These are phyloP conservation scores for Phytophthora idaei DNA, from an alignment of 352 stramenopile genomes.

Conservation along the genomic window DNA sequence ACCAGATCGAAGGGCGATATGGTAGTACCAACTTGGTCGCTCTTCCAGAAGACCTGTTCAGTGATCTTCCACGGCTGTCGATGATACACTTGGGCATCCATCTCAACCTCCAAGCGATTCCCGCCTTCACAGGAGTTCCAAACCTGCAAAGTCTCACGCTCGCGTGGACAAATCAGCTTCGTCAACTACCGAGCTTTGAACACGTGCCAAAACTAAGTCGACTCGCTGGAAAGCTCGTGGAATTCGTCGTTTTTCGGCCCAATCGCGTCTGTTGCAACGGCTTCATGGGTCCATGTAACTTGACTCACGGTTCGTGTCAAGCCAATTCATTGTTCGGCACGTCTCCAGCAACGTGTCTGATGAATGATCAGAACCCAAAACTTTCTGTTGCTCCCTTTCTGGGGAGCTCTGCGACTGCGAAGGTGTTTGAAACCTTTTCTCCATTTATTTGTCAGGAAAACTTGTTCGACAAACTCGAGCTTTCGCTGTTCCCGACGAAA, in stretches of 20 bases:
- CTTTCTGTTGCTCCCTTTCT: neutral
- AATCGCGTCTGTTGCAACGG: constrained; percentile 42
- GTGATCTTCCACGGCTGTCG: constrained; percentile 6
- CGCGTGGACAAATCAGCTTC: constrained; percentile 4
- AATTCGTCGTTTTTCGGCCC: constrained; percentile 19
- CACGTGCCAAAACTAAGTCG: neutral
- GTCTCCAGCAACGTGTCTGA: constrained; percentile 13
- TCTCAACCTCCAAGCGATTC: neutral
- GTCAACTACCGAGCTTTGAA: neutral
- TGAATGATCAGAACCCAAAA: neutral
- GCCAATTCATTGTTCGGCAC: constrained; percentile 4
- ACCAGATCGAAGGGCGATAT: constrained; percentile 16
- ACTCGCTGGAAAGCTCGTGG: constrained; percentile 12
- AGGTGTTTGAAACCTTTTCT: neutral
- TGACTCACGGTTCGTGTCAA: constrained; percentile 27
- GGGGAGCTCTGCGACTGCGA: neutral
- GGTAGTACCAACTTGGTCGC: constrained; percentile 1
- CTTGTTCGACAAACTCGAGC: neutral
- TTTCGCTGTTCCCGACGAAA: neutral
- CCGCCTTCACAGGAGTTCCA: constrained; percentile 3
- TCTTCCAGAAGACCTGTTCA: constrained; percentile 5
- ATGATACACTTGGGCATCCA: constrained; percentile 12
- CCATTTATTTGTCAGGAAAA: neutral
- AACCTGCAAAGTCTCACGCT: constrained; percentile 17
- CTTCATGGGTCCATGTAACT: constrained; percentile 33